Evolutionary conservation across 1,139 yeast species (phyloP), one percentile per base, ranked within the genome.

Genomic region (Kazachstania sp.): DNA sequence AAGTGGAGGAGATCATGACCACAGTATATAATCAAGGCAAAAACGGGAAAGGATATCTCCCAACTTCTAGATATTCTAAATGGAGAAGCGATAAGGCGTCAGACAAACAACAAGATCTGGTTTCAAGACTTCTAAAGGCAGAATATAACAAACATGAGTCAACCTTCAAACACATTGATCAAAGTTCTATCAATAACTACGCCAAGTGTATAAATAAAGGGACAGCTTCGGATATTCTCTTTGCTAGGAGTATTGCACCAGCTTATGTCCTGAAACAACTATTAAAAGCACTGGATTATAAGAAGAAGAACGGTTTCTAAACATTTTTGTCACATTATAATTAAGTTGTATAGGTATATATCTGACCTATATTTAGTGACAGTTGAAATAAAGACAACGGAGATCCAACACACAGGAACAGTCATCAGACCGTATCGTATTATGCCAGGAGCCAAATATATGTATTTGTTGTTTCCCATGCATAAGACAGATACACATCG

Each of bases 201-300:
- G 46, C 73, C 2, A 13, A 44, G 1, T 34, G 44, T 1, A 37
- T 74, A 49, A 58, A 63, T 9, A 70, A 64, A 48, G 61, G 65
- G 3, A 64, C 69, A 23, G 82, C 79, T 0, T 59, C 74, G 0
- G 62, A 67, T 28, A 54, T 79, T 44, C 69, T 78, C 2, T 78
- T 78, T 63, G 80, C 78, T 0, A 45, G 53, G 3, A 50, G 50
- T 11, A 32, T 63, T 20, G 65, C 67, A 3, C 63, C 66, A 4
- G 55, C 55, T 3, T 63, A 50, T 32, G 64, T 65, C 12, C 15
- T 60, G 2, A 50, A 53, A n/a, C 32, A 57, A 18, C 41, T 63
- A 6, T 40, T 63, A 19, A 51, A 50, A 37, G 50, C 52, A 0
- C 23, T 61, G 31, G 42, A 49, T 32, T 54, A 34, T 20, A 32